Evolutionary conservation across 257 asterid genomes (phyloP).

Genomic region (Solanum medicagineum): DNA sequence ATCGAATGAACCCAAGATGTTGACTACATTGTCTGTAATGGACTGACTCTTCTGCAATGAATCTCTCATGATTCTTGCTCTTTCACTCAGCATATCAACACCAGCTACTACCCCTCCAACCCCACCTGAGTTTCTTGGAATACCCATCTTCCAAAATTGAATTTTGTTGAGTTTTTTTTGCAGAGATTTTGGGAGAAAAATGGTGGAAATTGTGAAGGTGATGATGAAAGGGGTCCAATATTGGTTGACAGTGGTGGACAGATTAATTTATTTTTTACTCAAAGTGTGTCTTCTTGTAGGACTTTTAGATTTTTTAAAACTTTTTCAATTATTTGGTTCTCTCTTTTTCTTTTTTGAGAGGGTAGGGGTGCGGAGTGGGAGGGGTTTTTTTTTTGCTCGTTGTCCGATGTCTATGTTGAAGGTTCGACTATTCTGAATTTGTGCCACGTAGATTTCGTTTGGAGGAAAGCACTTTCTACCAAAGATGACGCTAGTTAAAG

Average conservation of each 20-base stretch:
- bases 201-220: not conserved
- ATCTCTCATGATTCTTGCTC: slow-evolving; percentile 28
- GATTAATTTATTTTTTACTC: not conserved
- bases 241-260: not conserved
- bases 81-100: slow-evolving; percentile 25
- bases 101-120: not conserved
- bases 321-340: too few species aligned
- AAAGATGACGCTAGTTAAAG: too few species aligned
- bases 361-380: too few species aligned
- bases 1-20: slow-evolving; percentile 31
- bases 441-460: accelerated
- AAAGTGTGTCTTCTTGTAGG: not conserved
- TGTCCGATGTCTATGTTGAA: too few species aligned
- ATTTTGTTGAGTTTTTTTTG: not conserved
- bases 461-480: accelerated
- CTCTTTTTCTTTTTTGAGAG: too few species aligned
- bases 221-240: not conserved
- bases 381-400: too few species aligned
- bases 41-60: slow-evolving; percentile 28
- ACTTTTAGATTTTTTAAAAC: too few species aligned
- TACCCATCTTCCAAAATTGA: slow-evolving; percentile 11
- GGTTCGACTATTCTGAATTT: too few species aligned
- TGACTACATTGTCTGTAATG: slow-evolving; percentile 27
- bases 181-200: not conserved
- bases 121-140: not conserved